Base-by-base conservation (phyloP, 2,329 filamentous ascomycete species). In the Pseudogymnoascus sp. region DNA sequence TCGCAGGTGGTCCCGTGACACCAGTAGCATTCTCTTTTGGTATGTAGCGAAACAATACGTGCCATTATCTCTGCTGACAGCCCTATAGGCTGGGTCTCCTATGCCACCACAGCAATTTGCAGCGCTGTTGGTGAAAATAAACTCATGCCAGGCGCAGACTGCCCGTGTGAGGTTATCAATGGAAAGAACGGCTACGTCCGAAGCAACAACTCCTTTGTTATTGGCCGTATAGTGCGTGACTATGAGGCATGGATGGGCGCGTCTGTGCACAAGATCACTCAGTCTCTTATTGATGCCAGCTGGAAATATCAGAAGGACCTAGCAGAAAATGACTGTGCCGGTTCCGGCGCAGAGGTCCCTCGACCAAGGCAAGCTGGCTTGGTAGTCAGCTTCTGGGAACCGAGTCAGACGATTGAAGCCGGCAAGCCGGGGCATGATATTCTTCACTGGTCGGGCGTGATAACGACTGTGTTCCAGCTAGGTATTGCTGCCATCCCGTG, bases 161-260 rank as follows among this genome's bases (percentile, higher is more conserved):
- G 63, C 56, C n/a, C 65, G 0, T 68, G 68, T 59, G 66, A 68
- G 5, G 72, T 79, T 16, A 74, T 78, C 59, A 77, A 78, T 63
- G 68, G 66, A 5, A 66, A 70, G 18, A 75, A 67, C 14, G 75
- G 77, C 0, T 75, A 76, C 63, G 67, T 68, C 4, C 71, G 76
- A 1, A 69, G 73, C 2, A 80, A 80, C 62, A 69, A 69, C 11
- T 73, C 69, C 18, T 81, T 78, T 78, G 68, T 80, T 3, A 67
- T 81, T 8, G 78, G 77, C 0, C 70, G 78, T 0, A 69, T 80
- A 0, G 64, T 79, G 5, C 70, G 78, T 25, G 78, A 80, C 66
- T 75, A 73, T 36, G 74, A 78, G 9, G 63, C 59, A 36, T 76
- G 72, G 72, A 69, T 66, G 16, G 28, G 68, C 25, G 60, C 60